phyloP scores from a whole-genome alignment of 495 filamentous ascomycete species.

The Baudoinia panamericana region DNA sequence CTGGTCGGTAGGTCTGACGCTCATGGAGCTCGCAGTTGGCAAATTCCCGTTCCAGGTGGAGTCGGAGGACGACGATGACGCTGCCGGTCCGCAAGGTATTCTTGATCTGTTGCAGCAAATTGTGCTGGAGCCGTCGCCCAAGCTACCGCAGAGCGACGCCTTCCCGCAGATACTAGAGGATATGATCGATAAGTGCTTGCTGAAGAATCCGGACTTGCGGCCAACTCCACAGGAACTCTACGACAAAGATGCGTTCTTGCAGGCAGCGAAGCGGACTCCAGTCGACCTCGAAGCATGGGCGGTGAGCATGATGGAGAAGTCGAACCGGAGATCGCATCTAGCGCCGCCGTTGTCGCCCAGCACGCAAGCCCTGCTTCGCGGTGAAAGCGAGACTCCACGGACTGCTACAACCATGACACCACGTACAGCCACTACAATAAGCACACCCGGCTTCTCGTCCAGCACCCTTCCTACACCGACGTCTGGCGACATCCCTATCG shows the following conservation, averaged over 20 bases:
- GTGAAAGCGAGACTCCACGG: constrained; percentile 4
- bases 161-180: constrained; percentile 91
- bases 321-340: constrained; percentile 86
- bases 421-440: not conserved
- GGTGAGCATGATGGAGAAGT: constrained; percentile 72
- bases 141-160: constrained; percentile 87
- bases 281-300: constrained; percentile 87
- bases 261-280: constrained; percentile 84
- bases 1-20: constrained; percentile 90
- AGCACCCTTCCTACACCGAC: constrained; percentile 8
- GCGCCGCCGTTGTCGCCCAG: constrained; percentile 39
- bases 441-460: not conserved
- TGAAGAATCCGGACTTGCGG: constrained; percentile 73
- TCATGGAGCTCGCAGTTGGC: constrained; percentile 95
- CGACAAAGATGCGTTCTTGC: constrained; percentile 82
- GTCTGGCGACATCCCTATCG: constrained; percentile 12
- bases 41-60: constrained; percentile 84
- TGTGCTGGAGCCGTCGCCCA: constrained; percentile 88
- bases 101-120: constrained; percentile 93
- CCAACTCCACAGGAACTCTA: constrained; percentile 83
- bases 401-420: constrained; percentile 1
- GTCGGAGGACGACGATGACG: constrained; percentile 57
- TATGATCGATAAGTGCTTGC: constrained; percentile 89
- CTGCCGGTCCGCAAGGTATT: constrained; percentile 76
- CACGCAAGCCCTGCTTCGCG: constrained; percentile 34